Evolutionary conservation across 2,329 filamentous ascomycete genomes (phyloP).

Genomic region (Trichoderma sp.): DNA sequence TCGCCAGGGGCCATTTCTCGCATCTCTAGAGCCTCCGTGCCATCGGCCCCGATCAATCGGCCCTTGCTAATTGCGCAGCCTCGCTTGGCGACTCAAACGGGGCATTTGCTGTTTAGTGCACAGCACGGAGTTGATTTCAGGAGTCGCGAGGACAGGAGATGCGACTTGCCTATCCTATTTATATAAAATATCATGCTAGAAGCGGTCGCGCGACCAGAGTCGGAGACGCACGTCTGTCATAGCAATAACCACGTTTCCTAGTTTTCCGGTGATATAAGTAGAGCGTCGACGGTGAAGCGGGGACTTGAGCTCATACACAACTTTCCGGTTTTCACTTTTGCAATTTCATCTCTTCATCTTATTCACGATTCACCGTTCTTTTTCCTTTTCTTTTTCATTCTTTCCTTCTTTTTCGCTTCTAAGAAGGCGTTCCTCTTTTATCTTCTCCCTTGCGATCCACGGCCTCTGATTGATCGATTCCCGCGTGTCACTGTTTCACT

Average conservation of each 20-base stretch:
- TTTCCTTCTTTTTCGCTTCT: background rate
- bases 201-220: constrained; percentile 15
- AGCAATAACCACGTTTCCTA: background rate
- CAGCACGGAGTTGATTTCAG: constrained; percentile 19
- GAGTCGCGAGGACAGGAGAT: constrained; percentile 8
- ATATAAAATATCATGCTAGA: constrained; percentile 19
- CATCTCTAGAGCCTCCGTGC: constrained; percentile 8
- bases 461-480: constrained; percentile 2
- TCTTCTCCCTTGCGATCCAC: background rate
- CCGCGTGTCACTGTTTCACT: constrained; percentile 4
- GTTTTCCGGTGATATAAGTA: background rate
- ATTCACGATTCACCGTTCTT: background rate
- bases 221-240: background rate
- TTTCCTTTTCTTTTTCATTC: background rate
- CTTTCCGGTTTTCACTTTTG: no score
- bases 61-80: constrained; percentile 22
- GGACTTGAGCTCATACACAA: background rate
- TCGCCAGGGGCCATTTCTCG: constrained; percentile 22
- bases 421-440: background rate
- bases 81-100: constrained; percentile 13
- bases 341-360: background rate
- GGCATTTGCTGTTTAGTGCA: constrained; percentile 1
- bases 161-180: constrained; percentile 4
- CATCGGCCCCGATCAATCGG: constrained; percentile 18
- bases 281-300: background rate